Base-by-base conservation (phyloP, 2,329 filamentous ascomycete genomes). In the Neofusicoccum sp. region DNA sequence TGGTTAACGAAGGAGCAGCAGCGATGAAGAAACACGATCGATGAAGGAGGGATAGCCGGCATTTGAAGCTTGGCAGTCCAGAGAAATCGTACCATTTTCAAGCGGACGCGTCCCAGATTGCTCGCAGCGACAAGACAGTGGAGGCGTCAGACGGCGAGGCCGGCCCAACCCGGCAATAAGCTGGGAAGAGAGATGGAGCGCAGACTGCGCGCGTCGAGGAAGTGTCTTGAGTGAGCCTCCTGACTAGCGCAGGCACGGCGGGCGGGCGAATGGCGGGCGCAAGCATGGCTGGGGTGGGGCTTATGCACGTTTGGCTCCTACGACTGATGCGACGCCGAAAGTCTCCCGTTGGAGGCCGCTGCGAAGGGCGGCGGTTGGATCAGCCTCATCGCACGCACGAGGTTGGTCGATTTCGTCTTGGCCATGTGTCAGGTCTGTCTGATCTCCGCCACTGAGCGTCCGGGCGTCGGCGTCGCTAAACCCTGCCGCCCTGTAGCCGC, bases 11-110 rank as follows among this genome's bases (percentile, higher is more conserved):
- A 43, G 38, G 38, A 56, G 51, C 38, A 44, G 38, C 36, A 33
- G 26, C 20, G 51, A 33, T 9, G 28, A 44, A 43, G 38, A 56
- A 56, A 56, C 38, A 43, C 38, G 8, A n/a, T 11, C 2, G 11
- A 6, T 36, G 28, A 14, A 4, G 11, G 38, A 33, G 51, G 38
- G 38, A 56, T 33, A 33, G 51, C 8, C 51, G 51, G 51, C 38
- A 56, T 56, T 56, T 56, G 38, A 56, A 56, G 51, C 51, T 56
- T 56, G 38, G 51, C 38, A 56, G 38, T 26, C n/a, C 8, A 40
- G 51, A 41, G 7, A 33, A 56, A 56, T 56, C 38, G 38, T 30
- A 56, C 51, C 38, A 56, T 28, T 28, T 43, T 56, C 34, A 30
- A 53, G 45, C 45, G n/a, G 16, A 31, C 11, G 44, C 44, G 44